Conservation (phyloP, 163 green algal species). For the Volvox carteri region DNA sequence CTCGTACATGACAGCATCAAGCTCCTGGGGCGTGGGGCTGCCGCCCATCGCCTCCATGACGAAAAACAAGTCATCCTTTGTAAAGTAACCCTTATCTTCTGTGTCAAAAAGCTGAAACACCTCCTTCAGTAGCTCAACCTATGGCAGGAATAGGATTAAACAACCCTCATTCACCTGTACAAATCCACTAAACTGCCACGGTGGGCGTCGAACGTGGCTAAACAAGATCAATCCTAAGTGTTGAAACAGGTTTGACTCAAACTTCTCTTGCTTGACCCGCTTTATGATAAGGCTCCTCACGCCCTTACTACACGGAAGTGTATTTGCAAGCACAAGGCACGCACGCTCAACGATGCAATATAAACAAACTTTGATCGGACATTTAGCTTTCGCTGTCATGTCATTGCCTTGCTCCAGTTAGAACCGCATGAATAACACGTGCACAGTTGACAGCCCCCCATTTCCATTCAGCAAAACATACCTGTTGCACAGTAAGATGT, state of each 20-base stretch:
- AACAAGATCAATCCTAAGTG: no score
- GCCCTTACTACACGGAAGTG: no score
- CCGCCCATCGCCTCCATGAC: constrained; percentile 59
- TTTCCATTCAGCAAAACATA: not conserved
- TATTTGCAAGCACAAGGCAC: no score
- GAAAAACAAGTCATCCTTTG: constrained; percentile 51
- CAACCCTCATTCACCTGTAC: not conserved
- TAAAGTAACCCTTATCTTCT: constrained; percentile 53
- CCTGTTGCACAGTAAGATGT: constrained; percentile 55
- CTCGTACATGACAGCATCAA: constrained; percentile 52
- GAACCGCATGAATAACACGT: not conserved
- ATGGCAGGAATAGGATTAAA: not conserved
- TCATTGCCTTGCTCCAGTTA: not conserved
- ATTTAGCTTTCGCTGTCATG: no score
- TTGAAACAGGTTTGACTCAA: no score
- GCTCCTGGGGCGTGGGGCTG: constrained; percentile 55
- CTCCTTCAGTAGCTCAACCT: constrained; percentile 57
- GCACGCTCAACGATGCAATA: no score
- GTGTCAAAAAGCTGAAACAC: constrained; percentile 57
- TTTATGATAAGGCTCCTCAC: no score
- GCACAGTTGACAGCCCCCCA: not conserved
- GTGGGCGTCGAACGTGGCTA: no score
- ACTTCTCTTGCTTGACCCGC: no score
- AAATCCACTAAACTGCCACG: no score
- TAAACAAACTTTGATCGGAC: no score